phyloP scores from a whole-genome alignment of 306 rosid genomes.

The Medicago lupulina region DNA sequence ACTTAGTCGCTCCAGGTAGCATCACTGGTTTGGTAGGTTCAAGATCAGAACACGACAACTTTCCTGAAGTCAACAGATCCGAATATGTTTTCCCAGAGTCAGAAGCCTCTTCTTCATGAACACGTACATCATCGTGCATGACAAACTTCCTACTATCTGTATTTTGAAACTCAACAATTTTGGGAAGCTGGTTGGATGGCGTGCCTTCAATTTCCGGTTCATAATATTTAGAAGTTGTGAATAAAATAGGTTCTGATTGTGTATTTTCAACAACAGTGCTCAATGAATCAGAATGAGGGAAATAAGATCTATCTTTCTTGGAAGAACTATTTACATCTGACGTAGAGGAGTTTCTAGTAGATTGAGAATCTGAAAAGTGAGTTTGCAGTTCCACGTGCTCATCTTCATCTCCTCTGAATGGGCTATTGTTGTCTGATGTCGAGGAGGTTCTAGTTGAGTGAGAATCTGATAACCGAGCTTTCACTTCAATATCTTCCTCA shows the following conservation, averaged over 20 bases:
- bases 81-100: slow-evolving; percentile 46
- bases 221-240: not conserved
- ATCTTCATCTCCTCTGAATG: slow-evolving; percentile 44
- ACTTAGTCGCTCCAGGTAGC: slow-evolving; percentile 46
- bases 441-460: slow-evolving; percentile 48
- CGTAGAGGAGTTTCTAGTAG: slow-evolving; percentile 62
- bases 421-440: slow-evolving; percentile 42
- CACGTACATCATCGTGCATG: slow-evolving; percentile 42
- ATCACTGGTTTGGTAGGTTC: slow-evolving; percentile 47
- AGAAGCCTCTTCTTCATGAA: slow-evolving; percentile 51
- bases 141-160: slow-evolving; percentile 44
- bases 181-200: slow-evolving; percentile 43
- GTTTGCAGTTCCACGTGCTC: slow-evolving; percentile 51
- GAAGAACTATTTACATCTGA: slow-evolving; percentile 61
- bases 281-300: slow-evolving; percentile 25
- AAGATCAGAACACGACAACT: slow-evolving; percentile 44
- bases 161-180: slow-evolving; percentile 47
- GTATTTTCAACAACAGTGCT: no score
- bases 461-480: slow-evolving; percentile 50
- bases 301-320: slow-evolving; percentile 58
- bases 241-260: no score
- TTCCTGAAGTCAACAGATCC: slow-evolving; percentile 47
- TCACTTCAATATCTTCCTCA: slow-evolving; percentile 42
- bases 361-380: slow-evolving; percentile 71
- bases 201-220: slow-evolving; percentile 47